Base-by-base conservation (phyloP, 768 basidiomycete genomes). In the Tylopilus rubrobrunneus region DNA sequence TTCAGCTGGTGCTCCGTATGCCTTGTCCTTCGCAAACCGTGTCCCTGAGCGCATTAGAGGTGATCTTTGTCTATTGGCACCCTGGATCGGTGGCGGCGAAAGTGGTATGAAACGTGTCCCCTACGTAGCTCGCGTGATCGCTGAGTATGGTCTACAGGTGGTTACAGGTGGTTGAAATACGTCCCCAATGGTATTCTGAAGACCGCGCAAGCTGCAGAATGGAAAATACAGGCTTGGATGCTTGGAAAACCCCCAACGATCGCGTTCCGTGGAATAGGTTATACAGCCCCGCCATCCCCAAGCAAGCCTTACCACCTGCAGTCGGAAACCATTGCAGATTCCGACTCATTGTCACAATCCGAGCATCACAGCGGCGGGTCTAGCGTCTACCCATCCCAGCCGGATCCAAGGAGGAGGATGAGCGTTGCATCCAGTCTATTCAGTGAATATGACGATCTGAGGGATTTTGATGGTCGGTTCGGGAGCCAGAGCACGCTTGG, bases 191-290 rank as follows among this genome's bases (percentile, higher is more conserved):
- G 89, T 28, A 83, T 99, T 37, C 76, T 99, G 58, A 93, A 90
- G 74, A 94, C 94, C 0, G 96, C 94, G 1, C 94, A 96, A 69
- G 91, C 93, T 5, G 96, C 96, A 0, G 96, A 99, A 66, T 98
- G 94, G 94, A 92, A 89, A 69, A 77, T 98, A 43, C 93, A 97
- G 65, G 89, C 91, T 0, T 98, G 95, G 91, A 91, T 92, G 86
- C 82, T 99, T 29, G 97, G 96, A 58, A 98, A 98, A 64, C 91
- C 92, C 17, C 95, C 94, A 10, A 85, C 86, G 2, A 76, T 92
- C 40, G 78, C 87, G 1, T 92, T 85, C 62, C 81, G 90, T 62
- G 92, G 91, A 29, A 94, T 97, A 63, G 92, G 89, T 19, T 92
- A 88, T 64, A 83, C 83, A 41, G 82, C 81, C 19, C 67, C 70